These are phyloP conservation scores for Rhizopus delemar DNA, from an alignment of 371 early-diverging fungal species.

Conservation along the genomic window DNA sequence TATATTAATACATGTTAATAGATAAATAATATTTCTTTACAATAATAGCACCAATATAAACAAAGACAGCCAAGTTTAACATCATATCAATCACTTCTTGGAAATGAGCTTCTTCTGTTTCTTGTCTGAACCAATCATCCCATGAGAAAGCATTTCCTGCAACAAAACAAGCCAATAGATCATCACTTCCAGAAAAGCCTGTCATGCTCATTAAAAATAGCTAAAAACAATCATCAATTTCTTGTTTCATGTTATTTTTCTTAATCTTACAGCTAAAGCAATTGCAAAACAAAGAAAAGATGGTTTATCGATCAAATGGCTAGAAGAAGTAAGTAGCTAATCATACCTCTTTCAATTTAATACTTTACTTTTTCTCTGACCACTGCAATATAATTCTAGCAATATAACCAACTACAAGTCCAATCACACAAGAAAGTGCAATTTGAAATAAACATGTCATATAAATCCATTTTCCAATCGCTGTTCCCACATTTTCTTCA, in stretches of 20 bases:
- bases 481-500: constrained; percentile 58
- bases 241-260: background rate
- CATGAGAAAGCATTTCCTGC: constrained; percentile 90
- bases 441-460: constrained; percentile 81
- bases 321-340: constrained; percentile 7
- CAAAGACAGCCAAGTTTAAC: constrained; percentile 87
- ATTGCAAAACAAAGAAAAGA: constrained; percentile 88
- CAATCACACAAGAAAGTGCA: constrained; percentile 73
- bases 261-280: constrained; percentile 74
- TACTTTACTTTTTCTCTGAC: constrained; percentile 63
- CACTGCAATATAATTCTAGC: constrained; percentile 74
- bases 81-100: constrained; percentile 92
- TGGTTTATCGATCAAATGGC: constrained; percentile 90
- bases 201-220: constrained; percentile 80
- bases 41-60: constrained; percentile 88
- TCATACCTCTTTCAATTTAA: no score
- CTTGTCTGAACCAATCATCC: constrained; percentile 89
- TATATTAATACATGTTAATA: no score
- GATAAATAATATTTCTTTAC: constrained; percentile 18
- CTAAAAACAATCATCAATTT: constrained; percentile 16
- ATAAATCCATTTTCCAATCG: constrained; percentile 79
- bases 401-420: constrained; percentile 75
- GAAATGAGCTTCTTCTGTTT: constrained; percentile 83
- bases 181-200: constrained; percentile 81
- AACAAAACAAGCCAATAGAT: constrained; percentile 87